Base-by-base conservation (phyloP, 768 basidiomycete species). In the Megacollybia marginata region DNA sequence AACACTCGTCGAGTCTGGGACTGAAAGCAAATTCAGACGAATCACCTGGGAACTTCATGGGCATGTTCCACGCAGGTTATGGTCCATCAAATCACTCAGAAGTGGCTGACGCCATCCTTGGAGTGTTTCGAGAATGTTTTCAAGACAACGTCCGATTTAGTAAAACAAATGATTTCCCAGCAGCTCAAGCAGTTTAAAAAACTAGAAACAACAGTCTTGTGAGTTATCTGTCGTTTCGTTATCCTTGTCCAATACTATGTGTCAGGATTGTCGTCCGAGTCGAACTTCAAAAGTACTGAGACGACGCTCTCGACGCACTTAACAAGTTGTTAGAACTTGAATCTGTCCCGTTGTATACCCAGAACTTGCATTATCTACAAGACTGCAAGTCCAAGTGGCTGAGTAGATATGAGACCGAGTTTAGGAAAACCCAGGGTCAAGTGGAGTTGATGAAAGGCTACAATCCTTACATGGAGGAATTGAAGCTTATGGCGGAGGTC, bases 401-500 rank as follows among this genome's bases (percentile, higher is more conserved):
- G 16, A 36, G 8, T 2, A 55, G 48, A 32, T 68, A 65, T 16
- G 35, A 36, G 35, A 36, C 10, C 35, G 10, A 10, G 35, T 16
- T 36, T n/a, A n/a, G n/a, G n/a, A n/a, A n/a, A n/a, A n/a, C n/a
- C 10, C 35, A 16, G 10, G 10, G 10, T 10, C 35, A 36, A 10
- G 10, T 16, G 16, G 10, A 16, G 10, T 36, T 36, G 35, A 10
- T 10, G 10, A 10, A 10, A 10, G 10, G 10, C 23, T 6, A 28
- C 23, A 8, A 40, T 13, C 38, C 38, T 15, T 40, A 15, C 38
- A 18, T 5, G 35, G 69, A 74, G 12, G 82, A 78, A 46, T 49
- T 82, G 12, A 52, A 57, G 2, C 69, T 82, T 6, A 78, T 79
- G 74, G 75, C 79, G 0, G 72, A 74, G 13, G 75, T 80, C 0